These are phyloP conservation scores for Haberlea rhodopensis DNA, from an alignment of 257 asterid species.

Conservation along the genomic window DNA sequence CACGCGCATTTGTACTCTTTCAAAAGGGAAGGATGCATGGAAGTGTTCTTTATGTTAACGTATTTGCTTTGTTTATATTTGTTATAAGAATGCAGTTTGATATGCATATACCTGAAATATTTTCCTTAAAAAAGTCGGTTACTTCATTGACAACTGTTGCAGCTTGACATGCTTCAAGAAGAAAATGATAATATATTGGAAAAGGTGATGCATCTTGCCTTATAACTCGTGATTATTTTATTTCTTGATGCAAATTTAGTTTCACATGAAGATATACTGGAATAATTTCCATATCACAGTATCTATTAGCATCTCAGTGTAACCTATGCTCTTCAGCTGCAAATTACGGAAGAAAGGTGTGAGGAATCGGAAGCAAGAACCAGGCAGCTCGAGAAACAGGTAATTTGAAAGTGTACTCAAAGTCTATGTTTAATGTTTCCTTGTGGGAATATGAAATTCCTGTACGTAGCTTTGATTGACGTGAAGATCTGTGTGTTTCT, in stretches of 20 bases:
- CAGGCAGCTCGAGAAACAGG: slow-evolving; percentile 91
- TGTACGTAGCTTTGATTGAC: background rate
- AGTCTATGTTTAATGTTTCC: slow-evolving; percentile 3
- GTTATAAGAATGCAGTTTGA: background rate
- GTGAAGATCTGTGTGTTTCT: background rate
- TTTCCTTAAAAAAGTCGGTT: slow-evolving; percentile 1
- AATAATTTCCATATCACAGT: background rate
- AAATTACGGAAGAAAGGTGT: slow-evolving; percentile 76
- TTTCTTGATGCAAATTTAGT: slow-evolving; percentile 7
- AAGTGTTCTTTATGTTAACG: background rate
- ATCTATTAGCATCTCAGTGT: slow-evolving; percentile 27
- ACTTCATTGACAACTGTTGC: slow-evolving; percentile 32
- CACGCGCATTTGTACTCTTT: background rate
- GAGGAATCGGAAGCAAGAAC: slow-evolving; percentile 96
- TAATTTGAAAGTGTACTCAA: slow-evolving; percentile 22
- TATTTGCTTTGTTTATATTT: slow-evolving; percentile 16
- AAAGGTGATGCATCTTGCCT: slow-evolving; percentile 55
- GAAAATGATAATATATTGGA: slow-evolving; percentile 84
- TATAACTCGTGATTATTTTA: background rate
- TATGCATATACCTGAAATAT: slow-evolving; percentile 5
- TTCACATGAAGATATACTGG: background rate
- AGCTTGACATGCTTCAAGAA: slow-evolving; percentile 99
- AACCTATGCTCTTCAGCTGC: slow-evolving; percentile 57
- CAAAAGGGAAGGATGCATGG: background rate
- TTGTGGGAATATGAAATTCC: background rate